Evolutionary conservation across 352 stramenopile genomes (phyloP).

Genomic region (Phytophthora fragariaefolia): DNA sequence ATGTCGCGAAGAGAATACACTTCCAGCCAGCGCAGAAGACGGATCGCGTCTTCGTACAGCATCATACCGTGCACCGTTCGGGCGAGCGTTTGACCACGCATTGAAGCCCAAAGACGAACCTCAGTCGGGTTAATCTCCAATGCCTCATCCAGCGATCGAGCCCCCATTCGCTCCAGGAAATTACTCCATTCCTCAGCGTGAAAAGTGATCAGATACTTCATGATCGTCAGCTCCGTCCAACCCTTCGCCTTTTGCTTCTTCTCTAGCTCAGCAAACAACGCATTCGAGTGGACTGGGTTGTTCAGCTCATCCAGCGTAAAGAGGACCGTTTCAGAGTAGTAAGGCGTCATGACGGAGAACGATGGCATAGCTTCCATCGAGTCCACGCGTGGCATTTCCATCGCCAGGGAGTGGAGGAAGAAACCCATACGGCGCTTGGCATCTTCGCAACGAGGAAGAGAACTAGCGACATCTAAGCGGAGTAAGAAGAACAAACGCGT

Average conservation of each 20-base stretch:
- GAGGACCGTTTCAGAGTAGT: constrained; percentile 89
- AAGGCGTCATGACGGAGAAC: constrained; percentile 90
- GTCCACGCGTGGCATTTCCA: constrained; percentile 82
- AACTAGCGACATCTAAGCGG: constrained; percentile 69
- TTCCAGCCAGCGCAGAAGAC: constrained; percentile 86
- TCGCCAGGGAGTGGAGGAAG: constrained; percentile 85
- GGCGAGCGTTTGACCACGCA: constrained; percentile 87
- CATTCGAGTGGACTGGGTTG: constrained; percentile 80
- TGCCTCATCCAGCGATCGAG: constrained; percentile 72
- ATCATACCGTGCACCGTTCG: constrained; percentile 91
- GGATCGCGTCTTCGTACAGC: constrained; percentile 89
- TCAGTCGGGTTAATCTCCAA: constrained; percentile 68
- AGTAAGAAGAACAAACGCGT: constrained; percentile 86
- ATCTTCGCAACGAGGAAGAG: constrained; percentile 81
- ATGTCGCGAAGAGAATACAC: constrained; percentile 71
- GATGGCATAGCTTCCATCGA: constrained; percentile 87
- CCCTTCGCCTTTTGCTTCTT: constrained; percentile 78
- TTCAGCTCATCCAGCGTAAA: constrained; percentile 90
- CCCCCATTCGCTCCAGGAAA: constrained; percentile 85
- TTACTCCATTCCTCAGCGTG: constrained; percentile 91
- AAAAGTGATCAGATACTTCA: constrained; percentile 90
- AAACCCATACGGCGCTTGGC: constrained; percentile 88
- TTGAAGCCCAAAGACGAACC: constrained; percentile 85
- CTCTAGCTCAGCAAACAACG: constrained; percentile 80
- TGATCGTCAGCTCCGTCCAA: constrained; percentile 81